Evolutionary conservation across 2,329 filamentous ascomycete species (phyloP), one percentile per base, ranked within the genome.

Genomic region (Epichloe brachyelytri): DNA sequence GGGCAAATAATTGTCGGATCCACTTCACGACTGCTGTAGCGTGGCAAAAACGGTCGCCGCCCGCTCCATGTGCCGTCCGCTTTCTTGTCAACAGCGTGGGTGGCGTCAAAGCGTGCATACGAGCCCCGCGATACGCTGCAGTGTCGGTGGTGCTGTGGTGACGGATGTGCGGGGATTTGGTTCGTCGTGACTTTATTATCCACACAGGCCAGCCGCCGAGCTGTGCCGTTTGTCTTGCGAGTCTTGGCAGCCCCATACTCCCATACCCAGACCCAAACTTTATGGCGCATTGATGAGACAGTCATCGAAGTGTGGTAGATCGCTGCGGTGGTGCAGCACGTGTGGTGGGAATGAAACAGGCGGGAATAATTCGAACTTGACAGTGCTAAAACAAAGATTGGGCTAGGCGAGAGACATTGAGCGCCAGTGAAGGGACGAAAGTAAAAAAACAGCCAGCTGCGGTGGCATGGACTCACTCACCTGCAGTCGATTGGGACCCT

Each of bases 21-120:
- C 57, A 51, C 56, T 58, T n/a, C 55, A 54, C 40, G 55, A 19
- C 12, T 26, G 12, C 26, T 47, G 40, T 20, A 22, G 40, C 46
- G 38, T 45, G 46, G 36, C 40, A 30, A 40, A 45, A 22, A 26
- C 7, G 40, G 43, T 33, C 14, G 41, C 14, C 43, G 22, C 38
- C 48, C 48, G 43, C 43, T 33, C 22, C 48, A 46, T 49, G 36
- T 36, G 17, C 15, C 12, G 30, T 22, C 43, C 15, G 14, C 37
- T 47, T 36, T 33, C 36, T n/a, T 14, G 20, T 34, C 30, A n/a
- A 37, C 17, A 34, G 19, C n/a, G 19, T 47, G 46, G 26, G 47
- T 50, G 47, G 43, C 47, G 48, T 43, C 45, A 50, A 34, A 44
- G 38, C n/a, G 30, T 39, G 19, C 19, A 15, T 14, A n/a, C 36